These are phyloP conservation scores for Fraxinus velutina DNA, from an alignment of 305 asterid species.

Conservation along the genomic window DNA sequence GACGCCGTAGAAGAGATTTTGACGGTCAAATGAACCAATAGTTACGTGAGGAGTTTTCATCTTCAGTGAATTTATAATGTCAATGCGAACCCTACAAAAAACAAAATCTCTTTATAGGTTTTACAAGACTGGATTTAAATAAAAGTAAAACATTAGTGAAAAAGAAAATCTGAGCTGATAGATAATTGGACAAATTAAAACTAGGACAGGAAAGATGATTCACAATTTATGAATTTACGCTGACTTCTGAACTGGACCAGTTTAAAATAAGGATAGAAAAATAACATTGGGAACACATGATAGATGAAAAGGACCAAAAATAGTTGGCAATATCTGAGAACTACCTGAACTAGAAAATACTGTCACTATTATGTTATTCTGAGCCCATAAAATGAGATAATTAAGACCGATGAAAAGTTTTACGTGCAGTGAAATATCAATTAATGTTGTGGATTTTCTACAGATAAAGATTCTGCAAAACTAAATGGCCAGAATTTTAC, in stretches of 20 bases:
- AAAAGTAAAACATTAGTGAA: slow-evolving; percentile 8
- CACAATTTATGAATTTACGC: not conserved
- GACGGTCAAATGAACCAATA: slow-evolving; percentile 90
- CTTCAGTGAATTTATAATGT: slow-evolving; percentile 66
- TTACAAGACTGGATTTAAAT: slow-evolving; percentile 8
- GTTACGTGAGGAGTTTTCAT: slow-evolving; percentile 65
- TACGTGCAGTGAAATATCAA: not conserved
- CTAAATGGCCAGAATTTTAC: slow-evolving; percentile 2
- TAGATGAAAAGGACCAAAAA: slow-evolving; percentile 2
- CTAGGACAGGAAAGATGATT: not conserved
- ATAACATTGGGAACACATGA: slow-evolving; percentile 8
- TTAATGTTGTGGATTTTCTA: not conserved
- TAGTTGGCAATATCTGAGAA: not conserved
- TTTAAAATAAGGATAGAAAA: slow-evolving; percentile 2
- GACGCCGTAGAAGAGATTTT: slow-evolving; percentile 79
- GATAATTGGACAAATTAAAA: slow-evolving; percentile 11
- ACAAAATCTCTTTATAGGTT: slow-evolving; percentile 19
- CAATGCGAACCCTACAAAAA: slow-evolving; percentile 68
- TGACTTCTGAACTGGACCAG: not conserved
- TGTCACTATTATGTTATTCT: not conserved
- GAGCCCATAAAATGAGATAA: not conserved
- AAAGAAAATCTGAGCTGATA: slow-evolving; percentile 7
- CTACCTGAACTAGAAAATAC: slow-evolving; percentile 3
- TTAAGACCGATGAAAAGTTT: not conserved
- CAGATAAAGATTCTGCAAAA: not conserved